Percentiles rank a stretch among this genome's conserved stretches.
Evolutionary conservation across 352 stramenopile genomes (phyloP).

Genomic region (Phytophthora vignae): DNA sequence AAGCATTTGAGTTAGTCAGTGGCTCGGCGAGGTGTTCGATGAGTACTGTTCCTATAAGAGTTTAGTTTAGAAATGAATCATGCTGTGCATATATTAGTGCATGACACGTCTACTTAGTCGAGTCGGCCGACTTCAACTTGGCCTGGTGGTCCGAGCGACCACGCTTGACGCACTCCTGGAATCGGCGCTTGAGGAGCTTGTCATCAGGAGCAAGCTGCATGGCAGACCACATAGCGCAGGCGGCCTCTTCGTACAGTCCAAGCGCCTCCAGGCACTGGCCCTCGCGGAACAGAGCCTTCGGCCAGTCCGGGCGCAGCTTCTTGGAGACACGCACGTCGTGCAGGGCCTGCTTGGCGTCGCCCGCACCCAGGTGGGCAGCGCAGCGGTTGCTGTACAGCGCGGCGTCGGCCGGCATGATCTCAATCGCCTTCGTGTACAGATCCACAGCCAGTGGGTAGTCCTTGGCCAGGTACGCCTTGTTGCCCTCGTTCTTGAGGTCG

Average conservation of each 20-base stretch:
- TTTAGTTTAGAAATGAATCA: not conserved
- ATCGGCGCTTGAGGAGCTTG: constrained; percentile 81
- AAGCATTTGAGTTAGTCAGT: not conserved
- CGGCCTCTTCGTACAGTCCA: constrained; percentile 76
- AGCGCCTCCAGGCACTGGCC: constrained; percentile 84
- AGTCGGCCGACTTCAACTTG: constrained; percentile 40
- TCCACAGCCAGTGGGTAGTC: constrained; percentile 60
- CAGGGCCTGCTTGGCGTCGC: constrained; percentile 71
- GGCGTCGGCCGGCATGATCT: constrained; percentile 59
- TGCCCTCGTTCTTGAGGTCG: constrained; percentile 74
- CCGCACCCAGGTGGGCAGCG: constrained; percentile 64
- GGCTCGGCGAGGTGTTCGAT: too few species aligned
- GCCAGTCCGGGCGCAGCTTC: constrained; percentile 85
- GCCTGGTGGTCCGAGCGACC: constrained; percentile 67
- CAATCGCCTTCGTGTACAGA: constrained; percentile 73
- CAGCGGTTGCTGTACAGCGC: constrained; percentile 89
- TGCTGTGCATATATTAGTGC: constrained; percentile 36
- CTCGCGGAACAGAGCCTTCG: constrained; percentile 87
- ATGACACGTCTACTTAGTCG: constrained; percentile 25
- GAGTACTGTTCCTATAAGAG: not conserved
- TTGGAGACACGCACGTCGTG: constrained; percentile 81
- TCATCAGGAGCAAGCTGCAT: constrained; percentile 81
- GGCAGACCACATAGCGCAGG: constrained; percentile 74
- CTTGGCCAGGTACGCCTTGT: constrained; percentile 76
- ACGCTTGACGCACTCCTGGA: constrained; percentile 81